These are phyloP conservation scores for Hypseocharis bilobata DNA, from an alignment of 441 rosid genomes.

Conservation along the genomic window DNA sequence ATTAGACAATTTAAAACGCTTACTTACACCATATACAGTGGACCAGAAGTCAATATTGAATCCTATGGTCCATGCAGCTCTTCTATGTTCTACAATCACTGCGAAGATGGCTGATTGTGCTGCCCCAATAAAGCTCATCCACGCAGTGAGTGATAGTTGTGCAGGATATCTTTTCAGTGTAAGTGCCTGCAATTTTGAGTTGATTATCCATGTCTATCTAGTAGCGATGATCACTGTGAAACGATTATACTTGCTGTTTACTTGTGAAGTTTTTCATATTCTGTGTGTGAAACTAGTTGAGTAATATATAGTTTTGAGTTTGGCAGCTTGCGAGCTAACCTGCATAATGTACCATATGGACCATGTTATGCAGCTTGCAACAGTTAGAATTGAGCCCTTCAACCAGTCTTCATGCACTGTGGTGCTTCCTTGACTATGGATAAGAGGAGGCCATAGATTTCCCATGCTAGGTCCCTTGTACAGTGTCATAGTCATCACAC, in stretches of 20 bases:
- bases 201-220: too few relatives aligned
- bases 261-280: too few relatives aligned
- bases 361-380: conserved; percentile 54
- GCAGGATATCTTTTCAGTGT: conserved; percentile 58
- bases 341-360: conserved; percentile 57
- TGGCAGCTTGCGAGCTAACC: conserved; percentile 21
- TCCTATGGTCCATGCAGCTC: conserved; percentile 46
- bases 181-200: conserved; percentile 30
- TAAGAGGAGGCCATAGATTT: conserved; percentile 31
- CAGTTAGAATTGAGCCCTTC: conserved; percentile 47
- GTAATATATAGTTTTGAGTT: not conserved
- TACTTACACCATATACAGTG: conserved; percentile 44
- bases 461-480: conserved; percentile 46
- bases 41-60: conserved; percentile 54
- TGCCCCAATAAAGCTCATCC: conserved; percentile 55
- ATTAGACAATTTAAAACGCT: not conserved
- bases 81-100: conserved; percentile 33
- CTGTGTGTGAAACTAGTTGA: not conserved
- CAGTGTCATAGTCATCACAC: conserved; percentile 50
- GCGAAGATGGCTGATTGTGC: conserved; percentile 56
- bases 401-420: conserved; percentile 36
- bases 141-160: conserved; percentile 49
- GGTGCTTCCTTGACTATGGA: conserved; percentile 29
- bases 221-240: too few relatives aligned
- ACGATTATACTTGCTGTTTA: too few relatives aligned